Evolutionary conservation across 129 eudicot species (phyloP).

Genomic region (Deinandra increscens): DNA sequence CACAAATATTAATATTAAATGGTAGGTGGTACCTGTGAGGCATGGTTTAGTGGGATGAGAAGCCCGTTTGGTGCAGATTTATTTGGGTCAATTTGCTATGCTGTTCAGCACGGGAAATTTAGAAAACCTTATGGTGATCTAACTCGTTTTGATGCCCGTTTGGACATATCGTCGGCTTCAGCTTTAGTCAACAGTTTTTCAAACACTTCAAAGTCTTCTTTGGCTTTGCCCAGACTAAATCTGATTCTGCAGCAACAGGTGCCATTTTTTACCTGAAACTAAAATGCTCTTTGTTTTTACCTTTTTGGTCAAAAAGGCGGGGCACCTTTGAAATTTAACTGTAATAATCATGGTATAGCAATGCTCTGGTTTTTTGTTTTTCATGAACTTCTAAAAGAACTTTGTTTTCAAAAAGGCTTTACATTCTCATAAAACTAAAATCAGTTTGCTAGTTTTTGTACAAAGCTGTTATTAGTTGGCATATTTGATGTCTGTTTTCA

Average conservation of each 20-base stretch:
- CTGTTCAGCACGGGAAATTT: slow-evolving; percentile 72
- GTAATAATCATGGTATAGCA: not conserved
- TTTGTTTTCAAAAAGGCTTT: not conserved
- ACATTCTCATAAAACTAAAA: not conserved
- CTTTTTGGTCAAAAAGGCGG: not conserved
- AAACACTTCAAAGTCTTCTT: slow-evolving; percentile 31
- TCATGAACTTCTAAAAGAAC: not conserved
- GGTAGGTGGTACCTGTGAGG: slow-evolving; percentile 68
- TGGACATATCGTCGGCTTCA: slow-evolving; percentile 58
- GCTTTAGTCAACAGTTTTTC: slow-evolving; percentile 43
- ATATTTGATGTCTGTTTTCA: not conserved
- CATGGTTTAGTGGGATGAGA: slow-evolving; percentile 49
- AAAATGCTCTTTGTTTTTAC: not conserved
- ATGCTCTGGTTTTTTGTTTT: not conserved
- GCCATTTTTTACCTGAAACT: not conserved
- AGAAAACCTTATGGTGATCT: slow-evolving; percentile 56
- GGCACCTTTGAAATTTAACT: slow-evolving; percentile 1
- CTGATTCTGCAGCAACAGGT: slow-evolving; percentile 86
- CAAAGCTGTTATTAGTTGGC: not conserved
- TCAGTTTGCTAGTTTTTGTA: not conserved
- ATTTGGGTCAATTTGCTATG: slow-evolving; percentile 72
- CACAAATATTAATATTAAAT: slow-evolving; percentile 8
- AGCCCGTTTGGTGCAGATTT: slow-evolving; percentile 59
- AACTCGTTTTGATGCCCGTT: slow-evolving; percentile 77
- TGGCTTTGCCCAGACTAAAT: slow-evolving; percentile 52